Percentiles rank a stretch among this genome's conserved stretches.
These are phyloP conservation scores for Trichoderma orchidacearum DNA, from an alignment of 495 filamentous ascomycete species.

Conservation along the genomic window DNA sequence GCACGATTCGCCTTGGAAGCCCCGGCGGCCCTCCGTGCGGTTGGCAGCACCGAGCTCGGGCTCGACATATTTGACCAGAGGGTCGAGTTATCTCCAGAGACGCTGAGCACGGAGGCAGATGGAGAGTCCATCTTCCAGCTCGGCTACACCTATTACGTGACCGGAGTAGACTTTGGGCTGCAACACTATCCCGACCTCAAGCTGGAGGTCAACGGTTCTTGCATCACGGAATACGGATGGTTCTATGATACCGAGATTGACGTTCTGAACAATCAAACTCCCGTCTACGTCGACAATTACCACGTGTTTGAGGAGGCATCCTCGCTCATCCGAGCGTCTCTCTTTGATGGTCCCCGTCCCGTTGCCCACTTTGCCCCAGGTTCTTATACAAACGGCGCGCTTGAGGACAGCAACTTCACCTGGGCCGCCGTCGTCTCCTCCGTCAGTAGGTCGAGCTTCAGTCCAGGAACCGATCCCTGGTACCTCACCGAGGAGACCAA, in stretches of 20 bases:
- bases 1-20: neutral
- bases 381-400: neutral
- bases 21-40: neutral
- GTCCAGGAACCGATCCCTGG: neutral
- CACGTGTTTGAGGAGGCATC: neutral
- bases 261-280: too few relatives aligned
- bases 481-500: neutral
- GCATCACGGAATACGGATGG: constrained; percentile 19
- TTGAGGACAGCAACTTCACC: neutral
- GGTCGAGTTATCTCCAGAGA: neutral
- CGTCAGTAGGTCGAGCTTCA: neutral
- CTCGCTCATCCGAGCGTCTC: neutral
- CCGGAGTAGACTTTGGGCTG: constrained; percentile 20
- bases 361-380: neutral
- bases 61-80: neutral
- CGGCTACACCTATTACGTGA: constrained; percentile 18
- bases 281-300: neutral
- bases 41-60: neutral
- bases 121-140: constrained; percentile 10
- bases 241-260: neutral
- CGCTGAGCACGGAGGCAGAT: neutral
- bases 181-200: constrained; percentile 15
- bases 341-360: neutral
- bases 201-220: constrained; percentile 19
- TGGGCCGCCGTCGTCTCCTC: neutral